Conservation (phyloP, 495 filamentous ascomycete species). For the Aspergillus heteromorphus region DNA sequence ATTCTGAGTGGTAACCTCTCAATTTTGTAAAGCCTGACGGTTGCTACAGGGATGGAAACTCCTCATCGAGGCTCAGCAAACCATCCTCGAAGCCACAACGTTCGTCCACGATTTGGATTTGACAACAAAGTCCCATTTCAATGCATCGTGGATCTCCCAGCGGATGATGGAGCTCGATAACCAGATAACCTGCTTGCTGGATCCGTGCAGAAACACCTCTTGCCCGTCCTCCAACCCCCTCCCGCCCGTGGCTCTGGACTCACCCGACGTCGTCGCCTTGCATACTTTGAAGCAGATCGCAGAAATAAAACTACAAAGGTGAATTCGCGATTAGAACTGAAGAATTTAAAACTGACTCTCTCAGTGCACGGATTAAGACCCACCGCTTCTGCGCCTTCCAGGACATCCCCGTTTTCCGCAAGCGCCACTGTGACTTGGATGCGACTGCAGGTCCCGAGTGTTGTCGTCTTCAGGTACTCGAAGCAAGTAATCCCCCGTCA, state of each 20-base stretch:
- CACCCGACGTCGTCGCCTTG: conserved; percentile 26
- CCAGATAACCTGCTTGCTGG: conserved; percentile 10
- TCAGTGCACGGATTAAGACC: conserved; percentile 46
- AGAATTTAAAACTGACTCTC: neutral
- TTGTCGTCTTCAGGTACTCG: neutral
- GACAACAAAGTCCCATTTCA: conserved; percentile 5
- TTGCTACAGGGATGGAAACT: conserved; percentile 32
- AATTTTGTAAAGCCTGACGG: conserved; percentile 4
- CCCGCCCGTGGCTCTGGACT: neutral
- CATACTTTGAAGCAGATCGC: conserved; percentile 40
- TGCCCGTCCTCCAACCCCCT: neutral
- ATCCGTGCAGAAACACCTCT: conserved; percentile 4
- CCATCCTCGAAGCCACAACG: conserved; percentile 38
- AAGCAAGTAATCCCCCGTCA: neutral
- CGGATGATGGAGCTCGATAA: conserved; percentile 40
- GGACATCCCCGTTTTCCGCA: conserved; percentile 20
- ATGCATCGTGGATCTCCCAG: conserved; percentile 25
- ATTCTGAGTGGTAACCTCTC: too few species aligned
- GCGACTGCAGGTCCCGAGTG: neutral
- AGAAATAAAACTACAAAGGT: conserved; percentile 46
- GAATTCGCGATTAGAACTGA: neutral
- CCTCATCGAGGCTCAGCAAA: conserved; percentile 46
- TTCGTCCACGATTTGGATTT: conserved; percentile 39
- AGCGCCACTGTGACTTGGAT: neutral
- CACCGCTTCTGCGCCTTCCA: conserved; percentile 48